A percentile compares a stretch with the other conserved stretches of the same genome.
Evolutionary conservation across 495 filamentous ascomycete genomes (phyloP).

Genomic region (Choiromyces venosus): DNA sequence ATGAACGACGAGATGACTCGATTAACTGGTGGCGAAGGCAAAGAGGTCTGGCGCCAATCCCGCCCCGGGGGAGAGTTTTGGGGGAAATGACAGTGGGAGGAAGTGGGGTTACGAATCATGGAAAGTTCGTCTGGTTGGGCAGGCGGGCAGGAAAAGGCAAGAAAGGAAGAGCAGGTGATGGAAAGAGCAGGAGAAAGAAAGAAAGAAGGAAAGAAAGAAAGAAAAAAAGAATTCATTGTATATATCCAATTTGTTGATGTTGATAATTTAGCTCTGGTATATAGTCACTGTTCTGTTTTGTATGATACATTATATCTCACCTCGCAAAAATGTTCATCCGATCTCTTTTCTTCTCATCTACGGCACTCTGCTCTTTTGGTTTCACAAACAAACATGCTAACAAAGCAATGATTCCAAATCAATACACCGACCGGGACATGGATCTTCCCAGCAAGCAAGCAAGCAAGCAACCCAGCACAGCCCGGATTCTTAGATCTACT

Average conservation of each 20-base stretch:
- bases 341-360: background rate
- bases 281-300: background rate
- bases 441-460: background rate
- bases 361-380: too few species aligned
- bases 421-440: background rate
- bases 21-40: slow-evolving; percentile 34
- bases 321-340: background rate
- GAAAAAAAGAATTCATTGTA: background rate
- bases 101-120: background rate
- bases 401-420: background rate
- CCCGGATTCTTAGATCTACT: too few species aligned
- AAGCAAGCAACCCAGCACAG: too few species aligned
- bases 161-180: too few species aligned
- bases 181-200: background rate
- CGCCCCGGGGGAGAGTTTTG: slow-evolving; percentile 17
- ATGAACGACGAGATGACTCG: slow-evolving; percentile 33
- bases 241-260: background rate
- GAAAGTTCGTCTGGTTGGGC: too few species aligned
- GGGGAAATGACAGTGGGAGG: slow-evolving; percentile 11
- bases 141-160: too few species aligned
- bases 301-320: background rate
- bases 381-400: background rate
- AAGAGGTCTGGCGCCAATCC: slow-evolving; percentile 24
- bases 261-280: background rate
- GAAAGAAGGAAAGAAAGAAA: background rate